Conservation (phyloP, 202 grass and related monocot genomes). For the Setaria viridis region DNA sequence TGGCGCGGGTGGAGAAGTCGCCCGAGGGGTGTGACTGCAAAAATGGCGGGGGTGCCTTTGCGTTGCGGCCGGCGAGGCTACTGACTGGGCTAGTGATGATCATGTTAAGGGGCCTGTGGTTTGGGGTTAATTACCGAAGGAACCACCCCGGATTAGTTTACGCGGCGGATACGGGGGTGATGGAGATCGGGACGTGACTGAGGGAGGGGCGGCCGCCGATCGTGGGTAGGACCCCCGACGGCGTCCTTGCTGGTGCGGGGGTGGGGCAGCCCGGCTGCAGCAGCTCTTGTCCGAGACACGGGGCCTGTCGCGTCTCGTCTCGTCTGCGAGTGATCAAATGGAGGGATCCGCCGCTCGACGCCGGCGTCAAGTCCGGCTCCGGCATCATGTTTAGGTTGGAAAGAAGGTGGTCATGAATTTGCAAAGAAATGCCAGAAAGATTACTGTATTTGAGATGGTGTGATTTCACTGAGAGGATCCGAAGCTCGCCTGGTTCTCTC, state of each 20-base stretch:
- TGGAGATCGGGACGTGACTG: neutral
- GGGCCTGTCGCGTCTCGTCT: neutral
- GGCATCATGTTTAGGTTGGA: too few relatives aligned
- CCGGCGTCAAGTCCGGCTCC: too few relatives aligned
- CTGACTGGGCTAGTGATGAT: neutral
- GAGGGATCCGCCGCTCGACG: too few relatives aligned
- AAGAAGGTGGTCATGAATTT: too few relatives aligned
- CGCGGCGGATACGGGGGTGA: neutral
- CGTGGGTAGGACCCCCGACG: slow-evolving; percentile 28
- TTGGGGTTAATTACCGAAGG: slow-evolving; percentile 61
- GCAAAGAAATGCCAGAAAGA: too few relatives aligned
- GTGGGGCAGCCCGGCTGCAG: neutral
- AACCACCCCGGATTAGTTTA: slow-evolving; percentile 36
- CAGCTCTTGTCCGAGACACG: neutral
- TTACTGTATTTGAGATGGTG: too few relatives aligned
- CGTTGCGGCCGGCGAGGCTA: neutral
- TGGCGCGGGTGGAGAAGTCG: slow-evolving; percentile 23
- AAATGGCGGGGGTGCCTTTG: slow-evolving; percentile 10
- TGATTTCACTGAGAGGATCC: too few relatives aligned
- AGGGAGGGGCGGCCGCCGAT: neutral
- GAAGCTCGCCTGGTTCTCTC: too few relatives aligned
- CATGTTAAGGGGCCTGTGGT: slow-evolving; percentile 11
- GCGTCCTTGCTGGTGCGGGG: slow-evolving; percentile 4
- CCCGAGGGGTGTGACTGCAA: slow-evolving; percentile 46
- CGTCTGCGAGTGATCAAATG: neutral